Percentiles rank a stretch among this genome's conserved stretches.
Conservation (phyloP, 441 rosid genomes). For the Jatropha podagrica region DNA sequence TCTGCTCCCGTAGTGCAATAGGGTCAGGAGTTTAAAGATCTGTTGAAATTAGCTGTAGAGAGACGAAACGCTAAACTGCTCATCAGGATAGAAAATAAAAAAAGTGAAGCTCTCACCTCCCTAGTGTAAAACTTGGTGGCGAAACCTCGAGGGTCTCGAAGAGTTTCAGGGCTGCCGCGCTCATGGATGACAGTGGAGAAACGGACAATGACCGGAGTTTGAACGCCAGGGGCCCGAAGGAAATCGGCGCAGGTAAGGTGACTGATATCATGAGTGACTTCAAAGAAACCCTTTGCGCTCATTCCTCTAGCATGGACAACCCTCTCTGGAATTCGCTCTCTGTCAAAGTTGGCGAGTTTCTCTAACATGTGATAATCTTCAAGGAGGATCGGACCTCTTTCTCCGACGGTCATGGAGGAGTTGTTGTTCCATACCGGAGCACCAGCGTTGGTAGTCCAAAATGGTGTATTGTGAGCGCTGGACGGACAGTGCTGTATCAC, state of each 20-base stretch:
- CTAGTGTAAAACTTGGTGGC: slow-evolving; percentile 98
- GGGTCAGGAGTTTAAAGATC: too few species aligned
- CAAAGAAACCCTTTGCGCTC: slow-evolving; percentile 75
- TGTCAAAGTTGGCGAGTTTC: slow-evolving; percentile 88
- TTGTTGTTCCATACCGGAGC: slow-evolving; percentile 86
- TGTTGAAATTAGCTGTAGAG: too few species aligned
- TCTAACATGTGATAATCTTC: slow-evolving; percentile 97
- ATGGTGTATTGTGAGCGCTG: slow-evolving; percentile 65
- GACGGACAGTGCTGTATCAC: slow-evolving; percentile 76
- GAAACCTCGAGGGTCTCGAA: slow-evolving; percentile 97
- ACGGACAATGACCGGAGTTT: slow-evolving; percentile 92
- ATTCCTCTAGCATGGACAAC: slow-evolving; percentile 99
- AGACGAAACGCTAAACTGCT: too few species aligned
- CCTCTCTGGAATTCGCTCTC: slow-evolving; percentile 98
- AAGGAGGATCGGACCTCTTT: slow-evolving; percentile 79
- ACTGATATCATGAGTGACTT: slow-evolving; percentile 67
- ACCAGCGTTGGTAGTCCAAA: slow-evolving; percentile 91
- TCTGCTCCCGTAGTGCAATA: neutral
- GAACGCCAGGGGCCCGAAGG: slow-evolving; percentile 93
- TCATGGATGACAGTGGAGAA: slow-evolving; percentile 94
- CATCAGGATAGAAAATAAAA: neutral
- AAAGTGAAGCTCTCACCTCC: slow-evolving; percentile 52
- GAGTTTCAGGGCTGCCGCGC: slow-evolving; percentile 96
- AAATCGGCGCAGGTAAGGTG: slow-evolving; percentile 87
- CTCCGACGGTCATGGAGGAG: slow-evolving; percentile 82